A percentile compares a stretch with the other conserved stretches of the same genome.
These are phyloP conservation scores for Pichia cabralensis DNA, from an alignment of 805 yeast genomes.

Conservation along the genomic window DNA sequence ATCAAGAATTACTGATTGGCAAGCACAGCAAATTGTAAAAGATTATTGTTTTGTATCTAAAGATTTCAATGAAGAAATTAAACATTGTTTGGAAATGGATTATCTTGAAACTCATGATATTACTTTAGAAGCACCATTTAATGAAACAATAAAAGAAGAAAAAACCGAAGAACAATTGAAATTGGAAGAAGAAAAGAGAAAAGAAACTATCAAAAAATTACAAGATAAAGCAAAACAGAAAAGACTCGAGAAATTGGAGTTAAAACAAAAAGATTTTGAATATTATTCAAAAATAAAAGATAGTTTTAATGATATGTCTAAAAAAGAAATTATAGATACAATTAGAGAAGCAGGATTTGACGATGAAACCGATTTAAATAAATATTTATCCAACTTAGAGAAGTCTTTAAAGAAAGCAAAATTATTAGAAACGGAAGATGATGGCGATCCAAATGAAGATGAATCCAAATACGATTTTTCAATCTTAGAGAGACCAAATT, in stretches of 20 bases:
- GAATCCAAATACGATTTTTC: constrained; percentile 52
- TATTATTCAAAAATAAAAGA: constrained; percentile 55
- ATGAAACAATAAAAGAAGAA: constrained; percentile 53
- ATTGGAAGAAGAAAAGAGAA: constrained; percentile 65
- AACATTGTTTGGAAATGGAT: constrained; percentile 46
- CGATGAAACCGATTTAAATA: constrained; percentile 60
- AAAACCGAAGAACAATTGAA: constrained; percentile 79
- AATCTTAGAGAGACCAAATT: constrained; percentile 75
- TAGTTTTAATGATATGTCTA: constrained; percentile 39
- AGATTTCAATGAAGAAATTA: constrained; percentile 57
- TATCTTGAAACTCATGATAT: constrained; percentile 60
- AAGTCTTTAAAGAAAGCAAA: constrained; percentile 60
- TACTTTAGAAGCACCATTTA: constrained; percentile 74
- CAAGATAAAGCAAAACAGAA: constrained; percentile 90
- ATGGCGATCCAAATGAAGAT: constrained; percentile 30
- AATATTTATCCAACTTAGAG: constrained; percentile 55
- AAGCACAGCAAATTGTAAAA: constrained; percentile 57
- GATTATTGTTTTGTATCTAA: constrained; percentile 71
- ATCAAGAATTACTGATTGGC: constrained; percentile 49
- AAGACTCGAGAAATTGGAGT: constrained; percentile 67
- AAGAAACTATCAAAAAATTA: constrained; percentile 76
- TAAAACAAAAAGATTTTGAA: constrained; percentile 70
- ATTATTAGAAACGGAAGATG: constrained; percentile 31
- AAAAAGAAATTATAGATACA: constrained; percentile 43
- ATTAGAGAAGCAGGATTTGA: constrained; percentile 70